Conservation (phyloP, 1,284 basidiomycete genomes). For the Xerocomus minutiporus region DNA sequence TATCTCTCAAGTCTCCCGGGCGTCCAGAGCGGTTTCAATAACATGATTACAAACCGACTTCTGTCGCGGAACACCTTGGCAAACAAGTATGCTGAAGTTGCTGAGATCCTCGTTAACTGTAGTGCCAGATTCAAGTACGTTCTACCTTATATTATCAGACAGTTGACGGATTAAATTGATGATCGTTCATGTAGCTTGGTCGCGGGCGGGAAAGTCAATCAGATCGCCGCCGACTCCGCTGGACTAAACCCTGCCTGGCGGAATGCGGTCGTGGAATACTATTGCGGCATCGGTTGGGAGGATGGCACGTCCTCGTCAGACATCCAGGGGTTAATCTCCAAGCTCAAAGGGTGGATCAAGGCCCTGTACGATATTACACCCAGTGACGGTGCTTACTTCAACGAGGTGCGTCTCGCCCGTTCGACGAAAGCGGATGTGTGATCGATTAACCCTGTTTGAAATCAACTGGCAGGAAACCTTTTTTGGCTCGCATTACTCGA, state of each 20-base stretch:
- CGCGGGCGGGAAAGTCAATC: slow-evolving; percentile 38
- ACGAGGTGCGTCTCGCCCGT: slow-evolving; percentile 35
- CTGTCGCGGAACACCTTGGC: slow-evolving; percentile 34
- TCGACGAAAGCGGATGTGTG: neutral
- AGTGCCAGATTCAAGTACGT: slow-evolving; percentile 11
- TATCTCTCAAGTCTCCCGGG: slow-evolving; percentile 4
- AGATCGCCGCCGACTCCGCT: slow-evolving; percentile 35
- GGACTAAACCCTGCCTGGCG: slow-evolving; percentile 45
- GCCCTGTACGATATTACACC: slow-evolving; percentile 22
- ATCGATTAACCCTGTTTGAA: neutral
- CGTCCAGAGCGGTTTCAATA: slow-evolving; percentile 7
- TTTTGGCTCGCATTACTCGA: neutral
- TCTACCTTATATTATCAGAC: neutral
- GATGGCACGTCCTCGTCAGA: slow-evolving; percentile 30
- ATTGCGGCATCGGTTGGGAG: slow-evolving; percentile 28
- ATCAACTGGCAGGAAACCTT: neutral
- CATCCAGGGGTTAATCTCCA: slow-evolving; percentile 27
- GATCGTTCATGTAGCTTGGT: slow-evolving; percentile 14
- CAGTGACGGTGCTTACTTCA: slow-evolving; percentile 39
- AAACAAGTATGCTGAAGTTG: slow-evolving; percentile 26
- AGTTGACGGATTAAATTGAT: too few species aligned
- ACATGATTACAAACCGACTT: slow-evolving; percentile 36
- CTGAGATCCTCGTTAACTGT: slow-evolving; percentile 27
- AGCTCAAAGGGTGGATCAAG: slow-evolving; percentile 29
- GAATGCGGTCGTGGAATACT: slow-evolving; percentile 30